Base-by-base conservation (phyloP, 345 rosid species). In the Pistacia integerrima region DNA sequence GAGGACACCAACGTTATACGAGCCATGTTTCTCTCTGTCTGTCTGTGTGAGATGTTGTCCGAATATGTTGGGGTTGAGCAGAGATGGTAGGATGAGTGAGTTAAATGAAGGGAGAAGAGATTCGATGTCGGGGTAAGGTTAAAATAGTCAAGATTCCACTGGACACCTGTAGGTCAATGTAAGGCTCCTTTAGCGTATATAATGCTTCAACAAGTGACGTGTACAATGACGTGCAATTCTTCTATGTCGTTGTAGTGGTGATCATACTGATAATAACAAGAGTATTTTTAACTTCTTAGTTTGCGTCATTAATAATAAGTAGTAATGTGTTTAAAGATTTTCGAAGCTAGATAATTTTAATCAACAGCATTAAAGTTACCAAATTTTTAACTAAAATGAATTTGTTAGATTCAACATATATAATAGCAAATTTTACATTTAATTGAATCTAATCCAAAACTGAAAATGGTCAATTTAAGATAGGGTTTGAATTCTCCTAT, bases 21-120 rank as follows among this genome's bases (percentile, higher is more conserved):
- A 84, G 89, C 84, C 96, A 91, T 91, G 51, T 36, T 6, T 5
- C 5, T 9, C 22, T 12, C 7, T 67, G 25, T 25, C 41, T 49
- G 12, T 13, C 12, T 3, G 12, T 8, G 25, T 11, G 35, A 14
- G 30, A 60, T 10, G 64, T 11, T 60, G 64, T 25, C 10, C 4
- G 36, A 2, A 0, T 13, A 10, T 33, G 3, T 0, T 9, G 35
- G 10, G 16, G 30, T 28, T 3, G 64, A 61, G 36, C 11, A 17
- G 46, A 63, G 64, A 1, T 1, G 38, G 38, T 38, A 38, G 33
- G 41, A 41, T 4, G 52, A 38, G 52, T 18, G 30, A 18, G 67
- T 30, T 63, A 14, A 16, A 36, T 33, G 46, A 7, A 54, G 17
- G 3, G 17, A 8, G 10, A 2, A 11, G 51, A 66, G 69, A 44